Evolutionary conservation across 2,329 filamentous ascomycete species (phyloP).

Genomic region (Monilinia aucupariae): DNA sequence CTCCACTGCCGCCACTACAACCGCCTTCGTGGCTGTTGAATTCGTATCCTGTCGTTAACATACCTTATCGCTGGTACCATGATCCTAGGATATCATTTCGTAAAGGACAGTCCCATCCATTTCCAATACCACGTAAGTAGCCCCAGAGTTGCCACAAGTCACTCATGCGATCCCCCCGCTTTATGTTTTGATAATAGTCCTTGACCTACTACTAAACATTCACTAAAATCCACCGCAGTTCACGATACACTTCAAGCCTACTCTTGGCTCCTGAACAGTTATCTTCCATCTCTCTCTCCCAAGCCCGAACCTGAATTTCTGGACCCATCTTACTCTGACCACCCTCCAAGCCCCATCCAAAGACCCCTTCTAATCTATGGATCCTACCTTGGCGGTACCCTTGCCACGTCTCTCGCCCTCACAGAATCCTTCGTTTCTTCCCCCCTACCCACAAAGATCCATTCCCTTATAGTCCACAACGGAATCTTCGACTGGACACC

Average conservation of each 20-base stretch:
- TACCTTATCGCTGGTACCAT: constrained; percentile 55
- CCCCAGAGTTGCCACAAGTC: neutral
- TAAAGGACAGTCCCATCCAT: neutral
- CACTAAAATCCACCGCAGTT: constrained; percentile 45
- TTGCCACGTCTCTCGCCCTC: constrained; percentile 52
- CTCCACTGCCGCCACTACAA: constrained; percentile 37
- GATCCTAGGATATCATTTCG: constrained; percentile 15
- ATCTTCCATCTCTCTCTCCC: constrained; percentile 21
- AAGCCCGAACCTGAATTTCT: neutral
- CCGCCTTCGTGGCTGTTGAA: constrained; percentile 35
- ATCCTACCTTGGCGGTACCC: constrained; percentile 51
- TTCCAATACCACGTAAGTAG: constrained; percentile 14
- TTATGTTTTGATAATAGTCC: neutral
- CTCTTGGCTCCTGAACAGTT: constrained; percentile 25
- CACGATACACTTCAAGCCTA: constrained; percentile 53
- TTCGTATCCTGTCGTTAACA: constrained; percentile 44
- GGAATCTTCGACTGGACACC: constrained; percentile 61
- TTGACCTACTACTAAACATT: constrained; percentile 3
- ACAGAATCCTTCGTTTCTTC: constrained; percentile 47
- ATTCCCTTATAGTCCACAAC: constrained; percentile 51
- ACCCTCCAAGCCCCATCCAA: constrained; percentile 30
- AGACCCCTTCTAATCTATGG: constrained; percentile 44
- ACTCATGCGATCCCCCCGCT: neutral
- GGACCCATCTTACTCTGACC: neutral
- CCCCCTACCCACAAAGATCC: constrained; percentile 31